A percentile compares a stretch with the other conserved stretches of the same genome.
Conservation (phyloP, 2,329 filamentous ascomycete genomes). For the Curvularia lunata region DNA sequence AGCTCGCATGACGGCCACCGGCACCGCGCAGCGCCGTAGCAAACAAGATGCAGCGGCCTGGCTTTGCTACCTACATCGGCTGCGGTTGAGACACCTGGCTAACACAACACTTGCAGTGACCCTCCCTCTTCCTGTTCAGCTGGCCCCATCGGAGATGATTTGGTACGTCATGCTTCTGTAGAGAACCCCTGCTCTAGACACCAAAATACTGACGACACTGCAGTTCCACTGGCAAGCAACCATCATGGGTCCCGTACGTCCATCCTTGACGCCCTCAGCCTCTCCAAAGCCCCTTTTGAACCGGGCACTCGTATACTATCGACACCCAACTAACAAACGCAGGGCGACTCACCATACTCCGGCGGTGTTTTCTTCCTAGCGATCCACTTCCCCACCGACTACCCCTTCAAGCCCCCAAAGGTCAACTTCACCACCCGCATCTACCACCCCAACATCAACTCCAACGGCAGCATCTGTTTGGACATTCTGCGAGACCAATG, state of each 20-base stretch:
- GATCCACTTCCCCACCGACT: conserved; percentile 99
- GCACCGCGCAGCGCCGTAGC: conserved; percentile 42
- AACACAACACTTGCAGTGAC: conserved; percentile 67
- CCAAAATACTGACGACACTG: conserved; percentile 38
- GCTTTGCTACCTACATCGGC: conserved; percentile 14
- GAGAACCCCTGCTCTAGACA: conserved; percentile 31
- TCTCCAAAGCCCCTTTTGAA: background rate
- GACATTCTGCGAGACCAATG: conserved; percentile 99
- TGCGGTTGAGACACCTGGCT: conserved; percentile 31
- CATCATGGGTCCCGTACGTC: conserved; percentile 97
- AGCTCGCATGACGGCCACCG: conserved; percentile 49
- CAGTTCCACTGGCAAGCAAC: conserved; percentile 99
- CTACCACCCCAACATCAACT: conserved; percentile 99
- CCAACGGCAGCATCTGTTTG: conserved; percentile 97
- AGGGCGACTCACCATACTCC: conserved; percentile 96
- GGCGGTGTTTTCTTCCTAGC: conserved; percentile 98
- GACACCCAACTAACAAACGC: conserved; percentile 43
- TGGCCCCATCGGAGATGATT: conserved; percentile 93
- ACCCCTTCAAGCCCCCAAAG: conserved; percentile 99
- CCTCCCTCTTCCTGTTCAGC: conserved; percentile 98
- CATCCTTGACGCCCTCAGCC: conserved; percentile 3
- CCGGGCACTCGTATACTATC: background rate
- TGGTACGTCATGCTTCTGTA: conserved; percentile 70
- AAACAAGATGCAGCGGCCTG: conserved; percentile 21
- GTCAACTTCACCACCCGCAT: conserved; percentile 99